Evolutionary conservation across 176 grass and related monocot genomes (phyloP).

Genomic region (Ensete glaucum): DNA sequence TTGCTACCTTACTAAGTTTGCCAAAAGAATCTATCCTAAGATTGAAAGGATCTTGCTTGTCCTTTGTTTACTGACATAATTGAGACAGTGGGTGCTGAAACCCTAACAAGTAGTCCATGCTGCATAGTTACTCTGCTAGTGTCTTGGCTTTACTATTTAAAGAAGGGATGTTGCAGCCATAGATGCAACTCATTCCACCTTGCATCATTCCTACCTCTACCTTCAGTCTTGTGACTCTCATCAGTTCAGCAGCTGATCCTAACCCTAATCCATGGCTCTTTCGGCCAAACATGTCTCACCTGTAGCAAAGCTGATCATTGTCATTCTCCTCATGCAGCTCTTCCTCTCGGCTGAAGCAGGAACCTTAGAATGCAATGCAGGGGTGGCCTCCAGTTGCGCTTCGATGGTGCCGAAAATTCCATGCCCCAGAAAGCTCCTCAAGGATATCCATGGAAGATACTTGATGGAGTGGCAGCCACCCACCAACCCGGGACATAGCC

Average conservation of each 20-base stretch:
- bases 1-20: slow-evolving; percentile 13
- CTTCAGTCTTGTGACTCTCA: neutral
- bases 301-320: slow-evolving; percentile 28
- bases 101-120: neutral
- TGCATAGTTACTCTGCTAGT: neutral
- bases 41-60: slow-evolving; percentile 26
- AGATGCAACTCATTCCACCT: neutral
- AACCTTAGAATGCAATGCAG: slow-evolving; percentile 23
- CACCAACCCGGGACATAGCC: slow-evolving; percentile 44
- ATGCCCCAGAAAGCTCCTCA: neutral
- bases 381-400: neutral
- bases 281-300: neutral
- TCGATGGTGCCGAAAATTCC: neutral
- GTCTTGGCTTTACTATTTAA: neutral
- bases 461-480: neutral
- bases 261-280: slow-evolving; percentile 28
- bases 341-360: slow-evolving; percentile 30
- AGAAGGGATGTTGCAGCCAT: neutral
- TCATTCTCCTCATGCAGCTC: slow-evolving; percentile 36
- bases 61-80: neutral
- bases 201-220: neutral
- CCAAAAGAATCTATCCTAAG: slow-evolving; percentile 16
- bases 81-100: neutral
- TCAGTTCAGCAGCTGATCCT: neutral
- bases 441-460: neutral